phyloP scores from a whole-genome alignment of 805 yeast genomes.

The Lachancea dasiensis region DNA sequence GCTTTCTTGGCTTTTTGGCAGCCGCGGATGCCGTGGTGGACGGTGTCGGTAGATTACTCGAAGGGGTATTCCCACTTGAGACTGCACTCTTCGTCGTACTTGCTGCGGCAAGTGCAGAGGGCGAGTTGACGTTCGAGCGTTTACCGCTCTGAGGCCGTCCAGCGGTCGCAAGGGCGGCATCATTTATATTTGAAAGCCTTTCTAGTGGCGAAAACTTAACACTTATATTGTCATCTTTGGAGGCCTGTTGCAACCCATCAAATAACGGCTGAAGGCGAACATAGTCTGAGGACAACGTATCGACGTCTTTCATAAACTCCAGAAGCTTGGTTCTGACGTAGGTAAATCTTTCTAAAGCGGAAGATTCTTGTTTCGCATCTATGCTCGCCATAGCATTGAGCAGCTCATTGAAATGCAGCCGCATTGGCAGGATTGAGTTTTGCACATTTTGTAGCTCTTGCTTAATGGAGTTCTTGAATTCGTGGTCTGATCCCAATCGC shows the following conservation, averaged over 20 bases:
- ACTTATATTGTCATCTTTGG: conserved; percentile 14
- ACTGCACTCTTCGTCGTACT: conserved; percentile 51
- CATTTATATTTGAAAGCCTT: conserved; percentile 10
- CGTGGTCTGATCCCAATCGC: conserved; percentile 12
- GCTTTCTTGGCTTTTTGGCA: conserved; percentile 27
- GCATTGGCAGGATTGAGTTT: conserved; percentile 18
- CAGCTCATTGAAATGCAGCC: conserved; percentile 25
- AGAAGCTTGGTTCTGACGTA: conserved; percentile 18
- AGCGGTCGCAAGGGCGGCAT: background rate
- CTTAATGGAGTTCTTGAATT: conserved; percentile 11
- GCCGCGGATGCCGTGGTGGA: conserved; percentile 14
- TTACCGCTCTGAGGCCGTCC: too few species aligned
- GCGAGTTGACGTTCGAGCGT: conserved; percentile 3
- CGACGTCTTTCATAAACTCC: conserved; percentile 20
- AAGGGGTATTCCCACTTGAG: conserved; percentile 19
- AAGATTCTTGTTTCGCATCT: conserved; percentile 10
- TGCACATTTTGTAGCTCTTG: conserved; percentile 9
- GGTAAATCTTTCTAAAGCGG: conserved; percentile 20
- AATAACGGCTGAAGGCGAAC: conserved; percentile 22
- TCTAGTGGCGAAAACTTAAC: conserved; percentile 25
- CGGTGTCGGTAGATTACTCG: conserved; percentile 14
- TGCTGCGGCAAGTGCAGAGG: background rate
- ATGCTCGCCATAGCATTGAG: conserved; percentile 21
- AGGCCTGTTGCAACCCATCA: conserved; percentile 22
- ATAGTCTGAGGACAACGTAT: conserved; percentile 21